Conservation (phyloP, 306 rosid species). For the Calophaca sinica region DNA sequence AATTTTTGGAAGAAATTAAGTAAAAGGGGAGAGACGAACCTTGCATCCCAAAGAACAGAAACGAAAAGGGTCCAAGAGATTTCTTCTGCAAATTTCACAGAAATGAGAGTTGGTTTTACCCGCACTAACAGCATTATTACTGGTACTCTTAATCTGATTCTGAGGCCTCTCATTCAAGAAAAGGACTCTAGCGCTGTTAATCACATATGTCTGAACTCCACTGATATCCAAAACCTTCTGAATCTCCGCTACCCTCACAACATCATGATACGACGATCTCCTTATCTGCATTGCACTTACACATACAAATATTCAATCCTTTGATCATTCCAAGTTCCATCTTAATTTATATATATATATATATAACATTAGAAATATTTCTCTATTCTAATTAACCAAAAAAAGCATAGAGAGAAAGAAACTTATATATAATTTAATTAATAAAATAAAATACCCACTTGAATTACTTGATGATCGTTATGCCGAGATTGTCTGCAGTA, state of each 20-base stretch:
- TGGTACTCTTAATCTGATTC: constrained; percentile 51
- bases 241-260: constrained; percentile 71
- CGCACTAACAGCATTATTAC: neutral
- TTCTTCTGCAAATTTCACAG: constrained; percentile 66
- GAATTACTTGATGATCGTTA: constrained; percentile 71
- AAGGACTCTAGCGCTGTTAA: constrained; percentile 74
- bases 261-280: constrained; percentile 77
- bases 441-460: constrained; percentile 47
- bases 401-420: too few relatives aligned
- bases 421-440: too few relatives aligned
- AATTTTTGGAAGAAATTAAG: neutral
- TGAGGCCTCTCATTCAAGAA: constrained; percentile 80
- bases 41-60: constrained; percentile 85
- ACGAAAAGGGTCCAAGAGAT: constrained; percentile 68
- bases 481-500: constrained; percentile 67
- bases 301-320: constrained; percentile 20
- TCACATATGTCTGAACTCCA: constrained; percentile 79
- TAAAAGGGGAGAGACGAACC: constrained; percentile 39
- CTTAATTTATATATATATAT: too few relatives aligned
- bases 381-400: too few relatives aligned
- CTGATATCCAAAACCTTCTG: constrained; percentile 61
- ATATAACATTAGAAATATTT: too few relatives aligned
- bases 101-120: constrained; percentile 53
- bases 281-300: constrained; percentile 68
- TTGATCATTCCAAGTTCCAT: too few relatives aligned